Evolutionary conservation across 2,329 filamentous ascomycete genomes (phyloP).

Genomic region (Magnaporthiopsis incrustans): DNA sequence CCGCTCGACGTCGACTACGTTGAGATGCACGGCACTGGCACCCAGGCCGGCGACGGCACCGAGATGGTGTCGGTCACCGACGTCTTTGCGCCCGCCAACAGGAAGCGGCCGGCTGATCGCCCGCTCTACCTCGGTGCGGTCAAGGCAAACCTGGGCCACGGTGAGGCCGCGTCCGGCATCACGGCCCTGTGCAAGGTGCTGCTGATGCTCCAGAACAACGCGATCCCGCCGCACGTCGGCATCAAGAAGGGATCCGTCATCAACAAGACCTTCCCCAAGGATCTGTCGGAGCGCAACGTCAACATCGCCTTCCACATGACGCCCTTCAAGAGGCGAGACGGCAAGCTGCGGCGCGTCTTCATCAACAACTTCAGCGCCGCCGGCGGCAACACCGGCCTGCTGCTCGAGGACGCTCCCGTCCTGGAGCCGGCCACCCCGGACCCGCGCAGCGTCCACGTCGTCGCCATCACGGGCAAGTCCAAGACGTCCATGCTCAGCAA

Average conservation of each 20-base stretch:
- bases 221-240: conserved; percentile 58
- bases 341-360: conserved; percentile 39
- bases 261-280: conserved; percentile 50
- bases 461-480: conserved; percentile 50
- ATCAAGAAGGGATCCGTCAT: conserved; percentile 50
- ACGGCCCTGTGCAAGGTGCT: conserved; percentile 58
- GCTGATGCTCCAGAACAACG: conserved; percentile 54
- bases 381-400: conserved; percentile 61
- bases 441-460: conserved; percentile 46
- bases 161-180: conserved; percentile 52
- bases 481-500: conserved; percentile 51
- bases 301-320: conserved; percentile 48
- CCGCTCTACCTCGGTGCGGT: conserved; percentile 54
- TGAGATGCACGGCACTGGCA: conserved; percentile 86
- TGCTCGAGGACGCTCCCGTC: conserved; percentile 53
- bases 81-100: conserved; percentile 39
- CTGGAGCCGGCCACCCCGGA: conserved; percentile 29
- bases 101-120: conserved; percentile 36
- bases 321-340: conserved; percentile 39
- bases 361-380: conserved; percentile 67
- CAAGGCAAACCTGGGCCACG: conserved; percentile 58
- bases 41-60: conserved; percentile 72
- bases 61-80: conserved; percentile 72
- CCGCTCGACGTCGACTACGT: conserved; percentile 74
- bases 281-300: conserved; percentile 49